Percentiles rank a stretch among this genome's conserved stretches.
phyloP scores from a whole-genome alignment of 73 alveolate genomes.

The Durusdinium trenchii region DNA sequence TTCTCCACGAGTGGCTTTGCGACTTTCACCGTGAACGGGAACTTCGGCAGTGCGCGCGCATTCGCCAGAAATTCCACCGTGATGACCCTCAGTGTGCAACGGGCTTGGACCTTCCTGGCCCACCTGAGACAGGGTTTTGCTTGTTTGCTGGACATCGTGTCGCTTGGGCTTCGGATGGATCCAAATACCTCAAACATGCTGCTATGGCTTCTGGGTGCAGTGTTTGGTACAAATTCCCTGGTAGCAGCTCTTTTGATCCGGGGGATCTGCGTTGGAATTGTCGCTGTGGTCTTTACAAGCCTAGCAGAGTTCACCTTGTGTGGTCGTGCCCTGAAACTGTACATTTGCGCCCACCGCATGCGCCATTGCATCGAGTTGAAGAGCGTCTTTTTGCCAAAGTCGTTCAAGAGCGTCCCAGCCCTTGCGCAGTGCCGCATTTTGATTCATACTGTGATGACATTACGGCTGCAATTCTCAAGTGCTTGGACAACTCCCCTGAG shows the following conservation, averaged over 20 bases:
- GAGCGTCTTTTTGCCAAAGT: background rate
- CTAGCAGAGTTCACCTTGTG: background rate
- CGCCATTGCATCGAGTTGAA: background rate
- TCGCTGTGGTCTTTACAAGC: background rate
- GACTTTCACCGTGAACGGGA: background rate
- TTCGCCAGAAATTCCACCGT: background rate
- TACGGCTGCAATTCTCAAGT: background rate
- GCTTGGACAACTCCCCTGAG: background rate
- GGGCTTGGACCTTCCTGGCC: conserved; percentile 17
- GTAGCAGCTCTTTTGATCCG: background rate
- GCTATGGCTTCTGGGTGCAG: conserved; percentile 55
- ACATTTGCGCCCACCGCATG: background rate
- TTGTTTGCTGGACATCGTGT: background rate
- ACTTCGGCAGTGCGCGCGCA: background rate
- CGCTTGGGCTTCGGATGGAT: background rate
- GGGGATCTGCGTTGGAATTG: background rate
- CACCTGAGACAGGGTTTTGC: background rate
- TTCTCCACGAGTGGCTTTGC: conserved; percentile 27
- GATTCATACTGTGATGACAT: background rate
- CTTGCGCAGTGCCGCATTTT: background rate
- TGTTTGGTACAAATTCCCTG: conserved; percentile 30
- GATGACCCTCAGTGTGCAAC: background rate
- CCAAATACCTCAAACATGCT: background rate
- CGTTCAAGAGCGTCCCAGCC: conserved; percentile 13
- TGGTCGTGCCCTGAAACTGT: background rate